Base-by-base conservation (phyloP, 495 filamentous ascomycete genomes). In the Lophiotrema nucula region DNA sequence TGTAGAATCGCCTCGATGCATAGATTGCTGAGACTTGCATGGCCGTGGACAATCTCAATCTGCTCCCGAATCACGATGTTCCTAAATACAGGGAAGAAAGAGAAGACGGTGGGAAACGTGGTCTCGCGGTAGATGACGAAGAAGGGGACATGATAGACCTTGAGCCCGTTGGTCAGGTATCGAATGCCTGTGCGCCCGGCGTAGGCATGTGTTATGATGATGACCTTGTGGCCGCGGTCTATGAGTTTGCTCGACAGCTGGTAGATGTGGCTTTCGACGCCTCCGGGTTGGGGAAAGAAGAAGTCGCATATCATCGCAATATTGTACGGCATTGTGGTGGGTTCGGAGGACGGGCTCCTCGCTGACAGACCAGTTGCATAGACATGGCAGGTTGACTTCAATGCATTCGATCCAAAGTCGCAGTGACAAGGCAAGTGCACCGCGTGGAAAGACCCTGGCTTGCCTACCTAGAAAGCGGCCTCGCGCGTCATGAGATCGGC, bases 281-380 rank as follows among this genome's bases (percentile, higher is more conserved):
- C 93, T 60, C 92, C 92, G 38, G 92, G 91, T 65, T 97, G 95
- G 21, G 93, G 93, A 67, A 92, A 98, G 82, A 98, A 98, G 81
- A 92, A 97, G 77, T 98, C 93, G 79, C 92, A 91, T 78, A 95
- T 87, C 93, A 98, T 97, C 43, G 86, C 86, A 72, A 89, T 89
- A 63, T 88, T 89, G 76, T 86, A 86, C 21, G 82, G 78, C 81
- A 84, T 85, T 33, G 49, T 65, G 60, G 33, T 63, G 65, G 68
- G 64, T 65, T 66, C 49, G 21, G 25, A 54, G 39, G 65, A 55
- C 38, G 41, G 37, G 41, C 4, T 47, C 51, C 35, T 50, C 53
- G 37, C 54, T 46, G 27, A 0, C 37, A 33, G 15, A n/a, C 31
- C 42, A 22, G 2, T 19, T 19, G 3, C 2, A 31, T 8, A 38